Evolutionary conservation across 306 rosid genomes (phyloP), one percentile per base, ranked within the genome.

Genomic region (Hippophae rhamnoides): DNA sequence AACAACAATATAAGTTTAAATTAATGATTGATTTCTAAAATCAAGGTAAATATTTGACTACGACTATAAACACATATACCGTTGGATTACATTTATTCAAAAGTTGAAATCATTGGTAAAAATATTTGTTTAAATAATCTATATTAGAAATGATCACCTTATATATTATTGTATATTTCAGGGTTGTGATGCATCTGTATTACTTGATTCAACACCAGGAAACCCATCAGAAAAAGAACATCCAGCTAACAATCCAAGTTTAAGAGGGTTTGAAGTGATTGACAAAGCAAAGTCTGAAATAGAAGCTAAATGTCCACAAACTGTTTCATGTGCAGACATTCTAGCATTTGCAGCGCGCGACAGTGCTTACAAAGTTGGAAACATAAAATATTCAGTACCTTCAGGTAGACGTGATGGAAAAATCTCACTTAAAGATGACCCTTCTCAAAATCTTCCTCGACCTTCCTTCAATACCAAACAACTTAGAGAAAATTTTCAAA

Each of bases 261-360:
- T 79, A 43, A 49, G 74, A 63, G 84, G 80, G 11, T 74, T 71
- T 41, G 72, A 74, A 48, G 80, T 64, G 54, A 79, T 79, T 0
- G 75, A 79, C 9, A 67, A 71, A 51, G 78, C 75, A 18, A 74
- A 79, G 72, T 60, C 67, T 4, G 46, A 63, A 60, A 43, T 79
- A 5, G 80, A 79, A 67, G 65, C 73, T 14, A 9, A 63, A 9
- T 79, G 84, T 59, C 81, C 81, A 3, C 52, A 62, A 25, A 79
- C 73, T 3, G 80, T 75, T 5, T 72, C 81, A 0, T 79, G 80
- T 13, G 84, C 75, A 11, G 80, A 79, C 69, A 64, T 75, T 23
- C 56, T 79, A 6, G 75, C 80, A 7, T 79, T 79, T 8, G 80
- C 78, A 0, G 84, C 80, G 0, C 78, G 84, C 2, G 80, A 79